Evolutionary conservation across 2,329 filamentous ascomycete species (phyloP).

Genomic region (Beauveria medogensis): DNA sequence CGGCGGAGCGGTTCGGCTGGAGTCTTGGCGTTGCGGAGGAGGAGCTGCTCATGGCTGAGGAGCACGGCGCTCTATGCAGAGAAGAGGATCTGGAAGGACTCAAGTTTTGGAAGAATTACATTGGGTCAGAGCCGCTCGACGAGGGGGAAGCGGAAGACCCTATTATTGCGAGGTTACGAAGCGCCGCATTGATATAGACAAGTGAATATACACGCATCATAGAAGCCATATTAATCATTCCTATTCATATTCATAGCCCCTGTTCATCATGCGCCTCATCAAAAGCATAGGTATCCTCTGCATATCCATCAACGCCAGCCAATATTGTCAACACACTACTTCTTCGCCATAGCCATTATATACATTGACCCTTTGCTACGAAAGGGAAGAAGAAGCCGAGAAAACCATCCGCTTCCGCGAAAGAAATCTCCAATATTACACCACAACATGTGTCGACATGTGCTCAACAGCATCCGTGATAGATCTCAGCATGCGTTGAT

Average conservation of each 20-base stretch:
- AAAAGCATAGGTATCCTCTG: neutral
- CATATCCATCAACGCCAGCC: neutral
- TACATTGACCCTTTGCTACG: neutral
- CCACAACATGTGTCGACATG: constrained; percentile 53
- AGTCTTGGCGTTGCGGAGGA: constrained; percentile 93
- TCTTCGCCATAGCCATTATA: neutral
- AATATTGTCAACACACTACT: neutral
- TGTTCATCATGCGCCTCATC: neutral
- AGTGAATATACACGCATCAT: neutral
- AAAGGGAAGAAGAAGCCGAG: neutral
- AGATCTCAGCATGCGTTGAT: constrained; percentile 51
- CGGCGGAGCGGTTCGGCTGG: constrained; percentile 88
- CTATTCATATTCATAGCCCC: neutral
- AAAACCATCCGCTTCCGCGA: neutral
- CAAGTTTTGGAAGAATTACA: constrained; percentile 84
- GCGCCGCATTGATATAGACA: constrained; percentile 8
- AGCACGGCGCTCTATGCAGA: constrained; percentile 76
- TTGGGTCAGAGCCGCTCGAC: constrained; percentile 29
- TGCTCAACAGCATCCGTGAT: constrained; percentile 57
- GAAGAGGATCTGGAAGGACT: constrained; percentile 88
- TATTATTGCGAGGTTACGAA: neutral
- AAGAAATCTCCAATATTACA: constrained; percentile 24
- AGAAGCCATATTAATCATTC: neutral
- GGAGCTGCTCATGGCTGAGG: constrained; percentile 95
- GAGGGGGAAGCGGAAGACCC: constrained; percentile 4